phyloP scores from a whole-genome alignment of 257 asterid species.

The Solanum arcanum region DNA sequence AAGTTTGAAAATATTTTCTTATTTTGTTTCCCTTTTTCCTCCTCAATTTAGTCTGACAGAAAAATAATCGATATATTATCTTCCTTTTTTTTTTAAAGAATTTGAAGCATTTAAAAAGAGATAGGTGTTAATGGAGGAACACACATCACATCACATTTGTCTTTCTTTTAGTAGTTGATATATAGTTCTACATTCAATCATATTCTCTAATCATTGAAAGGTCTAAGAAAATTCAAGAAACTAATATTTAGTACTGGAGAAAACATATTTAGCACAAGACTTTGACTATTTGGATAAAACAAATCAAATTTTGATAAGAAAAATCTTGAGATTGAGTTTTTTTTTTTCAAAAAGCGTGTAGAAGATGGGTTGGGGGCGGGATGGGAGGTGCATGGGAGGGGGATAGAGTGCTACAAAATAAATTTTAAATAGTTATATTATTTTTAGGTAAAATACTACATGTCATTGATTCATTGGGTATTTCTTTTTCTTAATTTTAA shows the following conservation, averaged over 20 bases:
- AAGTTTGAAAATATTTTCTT: not conserved
- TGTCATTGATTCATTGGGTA: too few relatives aligned
- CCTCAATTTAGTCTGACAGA: not conserved
- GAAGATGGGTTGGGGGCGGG: not conserved
- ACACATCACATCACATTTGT: not conserved
- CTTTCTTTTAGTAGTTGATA: not conserved
- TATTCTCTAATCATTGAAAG: not conserved
- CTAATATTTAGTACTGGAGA: not conserved
- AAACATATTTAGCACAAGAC: not conserved
- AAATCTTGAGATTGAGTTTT: not conserved
- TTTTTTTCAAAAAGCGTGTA: not conserved
- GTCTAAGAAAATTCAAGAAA: not conserved
- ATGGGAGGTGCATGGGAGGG: too few relatives aligned
- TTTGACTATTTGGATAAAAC: not conserved
- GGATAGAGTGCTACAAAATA: too few relatives aligned
- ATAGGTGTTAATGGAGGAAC: not conserved
- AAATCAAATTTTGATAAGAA: not conserved
- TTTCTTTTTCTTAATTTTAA: too few relatives aligned
- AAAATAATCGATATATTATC: too few relatives aligned
- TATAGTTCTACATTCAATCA: not conserved
- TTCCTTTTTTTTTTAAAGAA: not conserved
- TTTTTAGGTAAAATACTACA: too few relatives aligned
- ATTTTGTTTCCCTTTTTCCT: not conserved
- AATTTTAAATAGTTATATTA: too few relatives aligned
- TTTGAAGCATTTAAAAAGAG: not conserved